These are phyloP conservation scores for Fusarium nygamai DNA, from an alignment of 2,329 filamentous ascomycete genomes.

Conservation along the genomic window DNA sequence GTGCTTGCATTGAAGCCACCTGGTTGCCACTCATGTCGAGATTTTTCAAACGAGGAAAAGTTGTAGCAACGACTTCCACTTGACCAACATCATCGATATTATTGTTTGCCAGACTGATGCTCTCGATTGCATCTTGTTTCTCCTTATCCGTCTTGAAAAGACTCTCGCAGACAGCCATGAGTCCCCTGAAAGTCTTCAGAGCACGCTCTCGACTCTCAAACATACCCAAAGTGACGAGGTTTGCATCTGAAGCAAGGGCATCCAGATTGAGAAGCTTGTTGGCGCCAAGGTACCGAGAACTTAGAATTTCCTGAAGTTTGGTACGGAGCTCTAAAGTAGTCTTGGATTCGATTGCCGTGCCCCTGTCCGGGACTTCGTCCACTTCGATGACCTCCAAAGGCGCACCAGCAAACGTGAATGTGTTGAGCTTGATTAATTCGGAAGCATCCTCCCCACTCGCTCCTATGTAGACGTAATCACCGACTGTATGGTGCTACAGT, in stretches of 20 bases:
- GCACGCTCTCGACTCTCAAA: constrained; percentile 76
- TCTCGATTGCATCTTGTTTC: constrained; percentile 81
- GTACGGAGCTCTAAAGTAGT: constrained; percentile 70
- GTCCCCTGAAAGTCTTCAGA: constrained; percentile 88
- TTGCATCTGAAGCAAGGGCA: constrained; percentile 76
- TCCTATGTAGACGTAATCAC: constrained; percentile 75
- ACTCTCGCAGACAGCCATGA: constrained; percentile 86
- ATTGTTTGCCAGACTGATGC: constrained; percentile 85
- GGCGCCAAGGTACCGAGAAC: constrained; percentile 75
- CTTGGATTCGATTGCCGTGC: constrained; percentile 58
- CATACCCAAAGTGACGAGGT: constrained; percentile 78
- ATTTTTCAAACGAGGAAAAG: constrained; percentile 86
- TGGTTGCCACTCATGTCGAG: constrained; percentile 89
- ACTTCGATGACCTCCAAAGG: constrained; percentile 65
- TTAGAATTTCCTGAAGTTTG: constrained; percentile 76
- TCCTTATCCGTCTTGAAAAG: constrained; percentile 77
- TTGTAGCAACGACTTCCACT: constrained; percentile 79
- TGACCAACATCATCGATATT: constrained; percentile 76
- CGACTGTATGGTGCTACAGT: constrained; percentile 74
- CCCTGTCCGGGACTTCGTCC: constrained; percentile 51
- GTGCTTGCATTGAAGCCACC: constrained; percentile 71
- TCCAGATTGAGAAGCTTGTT: constrained; percentile 86
- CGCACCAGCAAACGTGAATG: constrained; percentile 73
- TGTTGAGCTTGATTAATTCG: constrained; percentile 74
- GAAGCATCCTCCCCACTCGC: constrained; percentile 72